Conservation (phyloP, 140 eudicot genomes). For the Flaveria floridana region DNA sequence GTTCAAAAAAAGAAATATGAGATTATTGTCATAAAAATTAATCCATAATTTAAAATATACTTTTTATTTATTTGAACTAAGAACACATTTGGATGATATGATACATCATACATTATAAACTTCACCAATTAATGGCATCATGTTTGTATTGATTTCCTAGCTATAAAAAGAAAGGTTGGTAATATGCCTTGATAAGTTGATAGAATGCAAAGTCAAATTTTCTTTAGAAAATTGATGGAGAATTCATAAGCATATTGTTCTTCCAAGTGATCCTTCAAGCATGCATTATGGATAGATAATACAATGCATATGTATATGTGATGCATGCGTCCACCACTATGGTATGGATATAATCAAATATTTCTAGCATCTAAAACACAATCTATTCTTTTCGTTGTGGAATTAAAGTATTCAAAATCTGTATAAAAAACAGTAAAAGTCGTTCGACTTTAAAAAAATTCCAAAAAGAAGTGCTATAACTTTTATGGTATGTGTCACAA, state of each 20-base stretch:
- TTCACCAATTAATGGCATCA: background rate
- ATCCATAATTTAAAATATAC: no score
- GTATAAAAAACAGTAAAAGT: background rate
- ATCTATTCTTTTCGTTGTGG: conserved; percentile 5
- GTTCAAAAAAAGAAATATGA: no score
- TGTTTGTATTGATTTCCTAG: background rate
- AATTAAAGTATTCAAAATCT: background rate
- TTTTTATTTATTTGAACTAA: no score
- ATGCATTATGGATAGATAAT: conserved; percentile 20
- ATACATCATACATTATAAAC: background rate
- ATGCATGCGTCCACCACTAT: conserved; percentile 38
- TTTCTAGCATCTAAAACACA: conserved; percentile 19
- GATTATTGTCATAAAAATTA: no score
- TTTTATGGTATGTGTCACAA: background rate
- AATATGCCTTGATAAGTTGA: background rate
- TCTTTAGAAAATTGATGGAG: conserved; percentile 17
- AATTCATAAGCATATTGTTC: conserved; percentile 24
- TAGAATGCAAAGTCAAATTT: conserved; percentile 19
- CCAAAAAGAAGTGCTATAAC: background rate
- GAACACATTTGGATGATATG: background rate
- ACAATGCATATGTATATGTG: conserved; percentile 22
- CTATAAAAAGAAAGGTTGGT: background rate
- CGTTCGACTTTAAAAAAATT: background rate
- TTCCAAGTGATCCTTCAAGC: conserved; percentile 20
- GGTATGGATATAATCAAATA: conserved; percentile 21